These are phyloP conservation scores for Suillus hirtellus DNA, from an alignment of 768 basidiomycete species.

Conservation along the genomic window DNA sequence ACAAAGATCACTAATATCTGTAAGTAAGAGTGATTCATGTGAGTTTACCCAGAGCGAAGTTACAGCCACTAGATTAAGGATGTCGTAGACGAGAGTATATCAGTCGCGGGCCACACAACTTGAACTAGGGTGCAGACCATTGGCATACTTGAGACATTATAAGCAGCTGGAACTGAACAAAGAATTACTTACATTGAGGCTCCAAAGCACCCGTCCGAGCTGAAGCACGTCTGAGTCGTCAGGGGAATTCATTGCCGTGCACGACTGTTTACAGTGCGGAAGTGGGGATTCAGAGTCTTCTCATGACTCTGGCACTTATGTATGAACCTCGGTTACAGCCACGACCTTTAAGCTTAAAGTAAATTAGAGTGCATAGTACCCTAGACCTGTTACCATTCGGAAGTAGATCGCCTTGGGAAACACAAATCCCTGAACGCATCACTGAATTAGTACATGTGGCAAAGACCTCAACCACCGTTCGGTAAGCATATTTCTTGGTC, in stretches of 20 bases:
- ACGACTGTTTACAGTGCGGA: background rate
- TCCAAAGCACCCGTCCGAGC: background rate
- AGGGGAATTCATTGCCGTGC: background rate
- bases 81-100: background rate
- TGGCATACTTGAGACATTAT: constrained; percentile 1
- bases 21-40: background rate
- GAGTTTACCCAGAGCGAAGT: constrained; percentile 4
- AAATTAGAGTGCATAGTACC: background rate
- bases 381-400: too few relatives aligned
- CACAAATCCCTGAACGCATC: too few relatives aligned
- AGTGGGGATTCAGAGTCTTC: background rate
- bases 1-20: background rate
- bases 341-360: background rate
- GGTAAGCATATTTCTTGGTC: too few relatives aligned
- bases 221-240: background rate
- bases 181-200: background rate
- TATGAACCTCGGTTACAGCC: background rate
- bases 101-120: background rate
- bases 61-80: background rate
- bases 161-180: background rate
- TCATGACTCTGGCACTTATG: constrained; percentile 3
- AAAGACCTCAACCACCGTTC: too few relatives aligned
- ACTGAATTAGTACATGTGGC: too few relatives aligned
- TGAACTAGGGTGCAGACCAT: background rate
- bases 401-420: too few relatives aligned